phyloP scores from a whole-genome alignment of 1,284 basidiomycete genomes.

The Sporisorium sorghi region DNA sequence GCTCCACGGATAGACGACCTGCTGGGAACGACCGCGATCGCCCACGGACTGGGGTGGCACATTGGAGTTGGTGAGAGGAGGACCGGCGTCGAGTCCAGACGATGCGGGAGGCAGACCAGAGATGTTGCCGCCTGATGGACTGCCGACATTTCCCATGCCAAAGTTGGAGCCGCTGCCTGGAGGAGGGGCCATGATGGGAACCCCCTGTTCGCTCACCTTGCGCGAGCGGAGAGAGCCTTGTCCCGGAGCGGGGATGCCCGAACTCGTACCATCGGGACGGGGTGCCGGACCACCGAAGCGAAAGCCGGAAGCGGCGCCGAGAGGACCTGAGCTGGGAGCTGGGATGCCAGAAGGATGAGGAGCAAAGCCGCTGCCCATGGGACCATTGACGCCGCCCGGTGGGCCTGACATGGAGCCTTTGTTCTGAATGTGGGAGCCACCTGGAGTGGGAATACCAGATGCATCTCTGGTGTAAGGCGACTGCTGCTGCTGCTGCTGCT shows the following conservation, averaged over 20 bases:
- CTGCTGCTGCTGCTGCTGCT: slow-evolving; percentile 13
- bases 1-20: slow-evolving; percentile 68
- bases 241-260: slow-evolving; percentile 52
- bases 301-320: slow-evolving; percentile 58
- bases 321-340: slow-evolving; percentile 33
- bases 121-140: slow-evolving; percentile 30
- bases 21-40: slow-evolving; percentile 39
- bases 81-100: slow-evolving; percentile 36
- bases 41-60: slow-evolving; percentile 7
- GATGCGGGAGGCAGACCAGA: slow-evolving; percentile 54
- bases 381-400: slow-evolving; percentile 37
- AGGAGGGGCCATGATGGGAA: slow-evolving; percentile 20
- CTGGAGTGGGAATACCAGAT: slow-evolving; percentile 41
- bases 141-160: slow-evolving; percentile 28
- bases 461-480: slow-evolving; percentile 20
- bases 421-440: slow-evolving; percentile 41
- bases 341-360: slow-evolving; percentile 43
- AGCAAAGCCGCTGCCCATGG: too few relatives aligned
- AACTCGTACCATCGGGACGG: slow-evolving; percentile 41
- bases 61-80: slow-evolving; percentile 21
- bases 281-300: slow-evolving; percentile 58
- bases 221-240: slow-evolving; percentile 45
- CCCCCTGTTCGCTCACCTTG: slow-evolving; percentile 53
- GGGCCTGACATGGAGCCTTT: slow-evolving; percentile 53
- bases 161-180: slow-evolving; percentile 21